phyloP scores from a whole-genome alignment of 176 grass and related monocot species.

The Oryza rufipogon region DNA sequence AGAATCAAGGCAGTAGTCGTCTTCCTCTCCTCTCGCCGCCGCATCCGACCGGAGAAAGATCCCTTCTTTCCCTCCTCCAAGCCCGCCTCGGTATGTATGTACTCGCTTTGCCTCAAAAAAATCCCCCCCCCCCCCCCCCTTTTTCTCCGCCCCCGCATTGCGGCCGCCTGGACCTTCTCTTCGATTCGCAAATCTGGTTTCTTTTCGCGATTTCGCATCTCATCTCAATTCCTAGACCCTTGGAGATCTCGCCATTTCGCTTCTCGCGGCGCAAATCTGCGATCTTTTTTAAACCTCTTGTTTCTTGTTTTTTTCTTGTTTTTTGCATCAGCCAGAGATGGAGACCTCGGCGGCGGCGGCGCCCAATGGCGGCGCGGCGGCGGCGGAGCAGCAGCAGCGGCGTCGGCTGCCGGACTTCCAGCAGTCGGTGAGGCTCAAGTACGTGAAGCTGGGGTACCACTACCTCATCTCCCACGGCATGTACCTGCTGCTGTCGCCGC shows the following conservation, averaged over 20 bases:
- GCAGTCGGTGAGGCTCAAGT: slow-evolving; percentile 95
- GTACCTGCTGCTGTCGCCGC: slow-evolving; percentile 83
- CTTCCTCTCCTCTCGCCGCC: neutral
- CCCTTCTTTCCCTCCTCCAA: neutral
- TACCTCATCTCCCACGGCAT: slow-evolving; percentile 95
- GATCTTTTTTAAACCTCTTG: neutral
- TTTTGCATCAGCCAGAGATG: slow-evolving; percentile 25
- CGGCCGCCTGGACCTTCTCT: neutral
- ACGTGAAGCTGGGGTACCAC: slow-evolving; percentile 95
- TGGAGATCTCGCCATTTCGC: slow-evolving; percentile 23
- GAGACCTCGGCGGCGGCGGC: slow-evolving; percentile 16
- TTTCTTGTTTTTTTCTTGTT: neutral
- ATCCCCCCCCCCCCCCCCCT: neutral
- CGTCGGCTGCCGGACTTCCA: slow-evolving; percentile 77
- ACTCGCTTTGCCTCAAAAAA: slow-evolving; percentile 33
- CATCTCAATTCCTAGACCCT: neutral
- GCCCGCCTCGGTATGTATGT: slow-evolving; percentile 37
- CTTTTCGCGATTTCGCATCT: slow-evolving; percentile 9
- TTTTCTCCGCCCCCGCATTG: slow-evolving; percentile 19
- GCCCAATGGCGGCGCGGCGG: too few species aligned
- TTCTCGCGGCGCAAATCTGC: slow-evolving; percentile 22
- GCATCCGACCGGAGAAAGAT: neutral
- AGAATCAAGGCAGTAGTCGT: neutral
- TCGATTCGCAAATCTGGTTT: neutral
- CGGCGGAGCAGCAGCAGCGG: slow-evolving; percentile 16